Evolutionary conservation across 2,329 filamentous ascomycete species (phyloP), one percentile per base, ranked within the genome.

Genomic region (Microdochium trichocladiopsis): DNA sequence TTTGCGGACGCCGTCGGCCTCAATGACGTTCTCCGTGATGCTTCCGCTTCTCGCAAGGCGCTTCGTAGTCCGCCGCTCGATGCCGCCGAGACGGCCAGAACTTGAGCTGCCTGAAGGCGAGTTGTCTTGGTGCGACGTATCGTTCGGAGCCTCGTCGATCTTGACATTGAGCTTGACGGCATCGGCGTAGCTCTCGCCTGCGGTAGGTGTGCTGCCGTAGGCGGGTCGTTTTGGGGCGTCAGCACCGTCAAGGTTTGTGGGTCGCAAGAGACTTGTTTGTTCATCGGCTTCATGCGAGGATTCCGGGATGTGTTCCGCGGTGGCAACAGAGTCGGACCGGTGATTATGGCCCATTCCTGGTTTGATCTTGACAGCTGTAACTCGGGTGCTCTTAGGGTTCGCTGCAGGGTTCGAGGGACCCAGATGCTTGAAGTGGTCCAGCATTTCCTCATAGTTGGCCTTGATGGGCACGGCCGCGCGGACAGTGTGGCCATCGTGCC

Each of bases 11-110:
- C 87, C 87, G 55, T 84, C 84, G 4, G 84, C 73, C 59, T 90
- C 84, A 50, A 90, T 73, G n/a, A 87, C 74, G 53, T 87, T 87
- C 66, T 90, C 86, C 0, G 86, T 89, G 58, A 91, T 89, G 61
- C 84, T 88, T 28, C 87, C 87, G 57, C 84, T 88, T 51, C 86
- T 77, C 4, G 84, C 83, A 5, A 76, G 73, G 9, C 78, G 60
- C 50, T 60, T 61, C 54, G 58, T 49, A 56, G 55, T 23, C 50
- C 55, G 23, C 48, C 51, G 23, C 41, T 62, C 59, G 16, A 50
- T 52, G 9, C 60, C 57, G 9, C 51, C 41, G 41, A 45, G 18
- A 4, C 3, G 41, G 6, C 16, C 18, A 6, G 41, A 45, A 18
- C 16, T 45, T 18, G 41, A 21, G 24, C 58, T 59, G 23, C 56